A percentile compares a stretch with the other conserved stretches of the same genome.
Evolutionary conservation across 306 rosid species (phyloP).

Genomic region (Cicer pinnatifidum): DNA sequence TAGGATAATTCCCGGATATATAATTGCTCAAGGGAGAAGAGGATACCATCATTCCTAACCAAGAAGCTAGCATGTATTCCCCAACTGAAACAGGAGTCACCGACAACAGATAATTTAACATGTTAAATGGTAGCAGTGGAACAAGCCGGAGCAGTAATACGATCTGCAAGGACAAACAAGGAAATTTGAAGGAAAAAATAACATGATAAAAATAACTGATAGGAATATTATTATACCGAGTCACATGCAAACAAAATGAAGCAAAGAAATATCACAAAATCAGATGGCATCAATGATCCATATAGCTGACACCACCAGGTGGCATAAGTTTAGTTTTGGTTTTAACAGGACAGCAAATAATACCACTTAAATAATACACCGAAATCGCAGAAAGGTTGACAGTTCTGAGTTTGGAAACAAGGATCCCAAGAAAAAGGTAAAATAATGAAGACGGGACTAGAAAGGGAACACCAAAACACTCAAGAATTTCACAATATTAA

Average conservation of each 20-base stretch:
- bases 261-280: background rate
- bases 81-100: constrained; percentile 89
- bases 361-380: constrained; percentile 24
- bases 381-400: constrained; percentile 13
- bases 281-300: background rate
- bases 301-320: background rate
- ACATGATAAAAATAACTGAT: constrained; percentile 16
- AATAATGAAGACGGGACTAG: constrained; percentile 18
- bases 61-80: constrained; percentile 90
- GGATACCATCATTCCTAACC: constrained; percentile 98
- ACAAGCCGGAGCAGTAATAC: constrained; percentile 92
- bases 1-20: constrained; percentile 29
- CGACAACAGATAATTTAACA: constrained; percentile 86
- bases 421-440: constrained; percentile 1
- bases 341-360: constrained; percentile 16
- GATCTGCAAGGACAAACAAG: constrained; percentile 59
- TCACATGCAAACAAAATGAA: background rate
- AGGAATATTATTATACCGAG: constrained; percentile 13
- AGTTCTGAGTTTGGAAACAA: constrained; percentile 16
- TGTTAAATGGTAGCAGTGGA: constrained; percentile 91
- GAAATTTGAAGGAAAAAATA: background rate
- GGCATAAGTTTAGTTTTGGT: constrained; percentile 5
- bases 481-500: constrained; percentile 21
- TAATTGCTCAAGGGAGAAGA: constrained; percentile 46
- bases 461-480: constrained; percentile 12